Evolutionary conservation across 2,329 filamentous ascomycete species (phyloP).

Genomic region (Trichophyton verrucosum): DNA sequence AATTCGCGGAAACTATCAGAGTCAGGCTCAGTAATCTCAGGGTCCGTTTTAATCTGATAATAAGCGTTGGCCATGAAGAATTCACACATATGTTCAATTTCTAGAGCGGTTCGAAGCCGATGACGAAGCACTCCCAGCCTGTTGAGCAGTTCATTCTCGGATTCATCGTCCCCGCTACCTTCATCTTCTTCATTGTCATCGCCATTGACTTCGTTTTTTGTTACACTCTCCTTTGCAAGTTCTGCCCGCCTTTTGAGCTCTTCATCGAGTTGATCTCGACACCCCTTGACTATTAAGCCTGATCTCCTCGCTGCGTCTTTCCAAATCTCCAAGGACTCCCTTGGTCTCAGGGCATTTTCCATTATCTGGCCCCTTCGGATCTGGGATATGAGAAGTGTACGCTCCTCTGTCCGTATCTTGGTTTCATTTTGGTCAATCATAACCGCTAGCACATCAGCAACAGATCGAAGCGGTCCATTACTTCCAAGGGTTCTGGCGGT

Average conservation of each 20-base stretch:
- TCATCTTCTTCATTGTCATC: slow-evolving; percentile 25
- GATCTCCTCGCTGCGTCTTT: slow-evolving; percentile 42
- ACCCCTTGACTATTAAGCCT: slow-evolving; percentile 43
- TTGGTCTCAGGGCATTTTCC: slow-evolving; percentile 58
- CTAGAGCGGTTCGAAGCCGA: slow-evolving; percentile 58
- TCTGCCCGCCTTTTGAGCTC: slow-evolving; percentile 27
- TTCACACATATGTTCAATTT: slow-evolving; percentile 65
- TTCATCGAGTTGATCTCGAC: slow-evolving; percentile 47
- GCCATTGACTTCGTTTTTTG: background rate
- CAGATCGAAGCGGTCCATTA: slow-evolving; percentile 59
- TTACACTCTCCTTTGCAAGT: slow-evolving; percentile 10
- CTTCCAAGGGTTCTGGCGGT: slow-evolving; percentile 55
- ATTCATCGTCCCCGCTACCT: slow-evolving; percentile 25
- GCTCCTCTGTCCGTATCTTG: slow-evolving; percentile 54
- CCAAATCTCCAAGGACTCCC: slow-evolving; percentile 61
- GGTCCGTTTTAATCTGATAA: slow-evolving; percentile 68
- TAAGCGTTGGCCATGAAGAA: slow-evolving; percentile 79
- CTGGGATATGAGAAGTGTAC: slow-evolving; percentile 50
- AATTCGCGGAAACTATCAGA: slow-evolving; percentile 54
- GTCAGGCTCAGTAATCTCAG: slow-evolving; percentile 49
- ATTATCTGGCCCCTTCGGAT: slow-evolving; percentile 64
- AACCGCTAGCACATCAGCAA: slow-evolving; percentile 71
- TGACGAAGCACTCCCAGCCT: slow-evolving; percentile 49
- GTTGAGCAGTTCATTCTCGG: slow-evolving; percentile 25
- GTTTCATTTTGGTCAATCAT: slow-evolving; percentile 83